Base-by-base conservation (phyloP, 1,284 basidiomycete species). In the Cryptococcus maquisensis region DNA sequence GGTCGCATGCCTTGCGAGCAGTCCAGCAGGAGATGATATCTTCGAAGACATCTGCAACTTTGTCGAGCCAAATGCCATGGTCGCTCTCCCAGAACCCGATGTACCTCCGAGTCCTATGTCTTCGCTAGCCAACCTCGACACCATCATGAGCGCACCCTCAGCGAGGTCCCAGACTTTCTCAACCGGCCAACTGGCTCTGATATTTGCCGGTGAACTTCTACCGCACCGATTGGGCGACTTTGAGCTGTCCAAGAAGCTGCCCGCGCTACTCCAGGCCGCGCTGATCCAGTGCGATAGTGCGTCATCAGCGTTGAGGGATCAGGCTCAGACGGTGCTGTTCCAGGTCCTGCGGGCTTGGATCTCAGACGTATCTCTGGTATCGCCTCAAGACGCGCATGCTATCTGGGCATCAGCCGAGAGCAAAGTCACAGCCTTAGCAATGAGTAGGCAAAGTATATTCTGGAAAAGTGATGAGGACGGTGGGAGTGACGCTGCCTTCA, bases 211-310 rank as follows among this genome's bases (percentile, higher is more conserved):
- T 1, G 89, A 94, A 63, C 82, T 90, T 35, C 83, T 90, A 0
- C 79, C 93, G 18, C 86, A 90, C 59, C 83, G 87, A 18, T 82
- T 85, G 53, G 88, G 86, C 82, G 87, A 90, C 59, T 38, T 63
- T 2, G 59, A 65, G 4, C 79, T 88, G 57, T 80, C 82, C 42
- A 77, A 82, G 18, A 83, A 87, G 52, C 77, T 97, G 5, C 86
- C 90, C 0, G 76, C 82, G 4, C 79, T 97, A 21, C 81, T 97
- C 21, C 90, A 94, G 59, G 85, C 85, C 10, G 79, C 94, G 20
- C 85, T 94, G 64, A 83, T 86, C 35, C 91, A 95, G 67, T 77
- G 92, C 54, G 92, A 95, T 67, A 86, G 92, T 66, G 82, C 86
- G 3, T 80, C 82, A 21, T 73, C 81, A 0, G 86, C 86, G 60